Conservation (phyloP, 176 grass and related monocot genomes). For the Oryza longistaminata region DNA sequence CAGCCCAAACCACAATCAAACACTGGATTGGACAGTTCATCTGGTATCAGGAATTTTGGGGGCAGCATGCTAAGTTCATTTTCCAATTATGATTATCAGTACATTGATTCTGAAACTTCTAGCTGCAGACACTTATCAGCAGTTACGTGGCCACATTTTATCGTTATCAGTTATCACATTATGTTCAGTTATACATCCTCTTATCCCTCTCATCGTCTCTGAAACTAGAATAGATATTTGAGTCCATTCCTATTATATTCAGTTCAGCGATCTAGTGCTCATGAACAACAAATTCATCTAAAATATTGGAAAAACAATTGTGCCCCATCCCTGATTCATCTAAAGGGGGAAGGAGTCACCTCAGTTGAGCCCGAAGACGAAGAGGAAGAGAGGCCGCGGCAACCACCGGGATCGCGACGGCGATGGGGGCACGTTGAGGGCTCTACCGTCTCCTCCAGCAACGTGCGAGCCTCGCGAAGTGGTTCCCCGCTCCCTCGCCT, state of each 20-base stretch:
- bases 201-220: no score
- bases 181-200: no score
- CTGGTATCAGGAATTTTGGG: not conserved
- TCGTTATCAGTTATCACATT: no score
- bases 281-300: not conserved
- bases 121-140: no score
- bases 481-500: not conserved
- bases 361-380: not conserved
- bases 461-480: not conserved
- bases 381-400: not conserved
- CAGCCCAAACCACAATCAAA: no score
- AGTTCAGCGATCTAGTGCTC: not conserved
- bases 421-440: not conserved
- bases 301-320: not conserved
- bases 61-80: no score
- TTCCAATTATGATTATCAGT: no score
- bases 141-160: no score
- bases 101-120: no score
- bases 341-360: not conserved
- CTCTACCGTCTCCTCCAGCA: not conserved
- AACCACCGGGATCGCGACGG: not conserved
- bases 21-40: not conserved
- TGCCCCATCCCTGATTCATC: not conserved
- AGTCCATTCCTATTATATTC: not conserved
- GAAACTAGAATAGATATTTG: not conserved